phyloP scores from a whole-genome alignment of 495 filamentous ascomycete species.

The Neurospora sp. region DNA sequence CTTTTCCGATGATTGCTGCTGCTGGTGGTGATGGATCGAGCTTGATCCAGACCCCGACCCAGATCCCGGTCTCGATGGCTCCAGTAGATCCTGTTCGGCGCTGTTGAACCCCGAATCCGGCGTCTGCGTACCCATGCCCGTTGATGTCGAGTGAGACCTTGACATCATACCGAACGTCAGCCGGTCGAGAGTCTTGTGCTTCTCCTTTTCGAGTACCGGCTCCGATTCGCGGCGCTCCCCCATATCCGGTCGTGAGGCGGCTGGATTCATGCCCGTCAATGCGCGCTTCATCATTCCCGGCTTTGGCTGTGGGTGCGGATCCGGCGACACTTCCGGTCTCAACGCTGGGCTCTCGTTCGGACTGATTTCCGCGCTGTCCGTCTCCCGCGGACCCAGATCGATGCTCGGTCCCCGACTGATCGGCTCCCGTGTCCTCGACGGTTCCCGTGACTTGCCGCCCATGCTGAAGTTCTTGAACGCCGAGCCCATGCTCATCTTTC shows the following conservation, averaged over 20 bases:
- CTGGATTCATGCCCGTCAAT: not conserved
- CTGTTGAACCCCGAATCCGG: not conserved
- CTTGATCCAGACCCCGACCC: not conserved
- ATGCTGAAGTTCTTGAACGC: not conserved
- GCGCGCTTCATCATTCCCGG: not conserved
- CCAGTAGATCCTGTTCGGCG: not conserved
- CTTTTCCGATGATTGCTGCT: not conserved
- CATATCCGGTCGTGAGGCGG: not conserved
- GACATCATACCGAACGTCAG: not conserved
- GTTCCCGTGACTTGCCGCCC: not conserved
- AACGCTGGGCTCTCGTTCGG: not conserved
- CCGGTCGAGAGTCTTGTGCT: not conserved
- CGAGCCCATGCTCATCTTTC: not conserved
- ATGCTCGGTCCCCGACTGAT: not conserved
- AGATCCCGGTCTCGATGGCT: not conserved
- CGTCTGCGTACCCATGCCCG: not conserved
- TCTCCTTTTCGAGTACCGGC: not conserved
- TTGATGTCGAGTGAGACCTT: not conserved
- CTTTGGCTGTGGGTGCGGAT: not conserved
- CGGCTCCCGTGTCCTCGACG: not conserved
- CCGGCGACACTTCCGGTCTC: not conserved
- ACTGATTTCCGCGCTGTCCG: not conserved
- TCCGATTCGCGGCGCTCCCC: not conserved
- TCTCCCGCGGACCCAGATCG: not conserved
- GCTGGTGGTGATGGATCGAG: not conserved